A percentile compares a stretch with the other conserved stretches of the same genome.
phyloP scores from a whole-genome alignment of 2,329 filamentous ascomycete species.

The Clonostachys solani region DNA sequence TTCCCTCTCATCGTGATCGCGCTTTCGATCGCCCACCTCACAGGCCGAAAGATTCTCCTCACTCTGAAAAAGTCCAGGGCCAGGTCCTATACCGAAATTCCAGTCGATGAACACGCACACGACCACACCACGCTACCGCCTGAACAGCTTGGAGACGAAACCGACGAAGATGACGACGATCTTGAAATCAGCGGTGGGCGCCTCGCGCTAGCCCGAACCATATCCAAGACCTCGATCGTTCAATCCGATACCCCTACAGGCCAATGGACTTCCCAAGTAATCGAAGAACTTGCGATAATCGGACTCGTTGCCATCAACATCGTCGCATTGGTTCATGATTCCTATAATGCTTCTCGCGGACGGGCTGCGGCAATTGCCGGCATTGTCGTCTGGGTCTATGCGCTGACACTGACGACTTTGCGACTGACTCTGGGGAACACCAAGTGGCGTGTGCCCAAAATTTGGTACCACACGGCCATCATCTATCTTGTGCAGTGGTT shows the following conservation, averaged over 20 bases:
- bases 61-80: conserved; percentile 37
- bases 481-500: conserved; percentile 85
- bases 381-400: conserved; percentile 76
- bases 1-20: conserved; percentile 70
- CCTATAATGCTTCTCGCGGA: conserved; percentile 45
- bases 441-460: conserved; percentile 61
- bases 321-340: conserved; percentile 54
- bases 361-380: conserved; percentile 60
- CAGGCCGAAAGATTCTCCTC: conserved; percentile 51
- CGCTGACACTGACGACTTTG: conserved; percentile 66
- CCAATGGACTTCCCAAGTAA: conserved; percentile 62
- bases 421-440: conserved; percentile 65
- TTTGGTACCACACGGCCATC: conserved; percentile 90
- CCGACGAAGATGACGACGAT: conserved; percentile 53
- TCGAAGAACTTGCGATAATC: conserved; percentile 73
- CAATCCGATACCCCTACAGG: conserved; percentile 73
- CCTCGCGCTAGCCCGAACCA: conserved; percentile 54
- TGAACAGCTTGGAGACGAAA: conserved; percentile 27
- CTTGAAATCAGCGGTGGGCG: conserved; percentile 54
- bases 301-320: conserved; percentile 69
- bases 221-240: conserved; percentile 59
- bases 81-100: conserved; percentile 53
- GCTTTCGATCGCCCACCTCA: conserved; percentile 65
- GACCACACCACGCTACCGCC: conserved; percentile 50
- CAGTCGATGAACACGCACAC: conserved; percentile 32